Base-by-base conservation (phyloP, 768 basidiomycete genomes). In the Trametopsis cervina region DNA sequence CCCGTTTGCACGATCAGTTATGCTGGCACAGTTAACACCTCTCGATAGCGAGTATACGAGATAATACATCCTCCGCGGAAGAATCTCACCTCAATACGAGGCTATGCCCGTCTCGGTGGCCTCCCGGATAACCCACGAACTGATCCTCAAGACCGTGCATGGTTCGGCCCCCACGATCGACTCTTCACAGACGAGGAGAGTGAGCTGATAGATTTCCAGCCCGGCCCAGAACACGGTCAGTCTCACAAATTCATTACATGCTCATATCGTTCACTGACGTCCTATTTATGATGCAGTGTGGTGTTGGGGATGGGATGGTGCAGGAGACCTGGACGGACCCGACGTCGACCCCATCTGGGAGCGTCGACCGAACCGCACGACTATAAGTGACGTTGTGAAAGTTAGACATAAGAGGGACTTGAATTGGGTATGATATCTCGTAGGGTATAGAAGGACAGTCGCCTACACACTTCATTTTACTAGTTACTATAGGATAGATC, bases 291-390 rank as follows among this genome's bases (percentile, higher is more conserved):
- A n/a, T 41, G 35, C 59, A 96, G 95, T 98, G 11, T 97, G 95
- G 95, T 98, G 95, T 63, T 97, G 95, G 95, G 95, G 95, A 17
- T 99, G 95, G 95, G 95, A 99, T 59, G 95, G 95, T 12, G 95
- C 95, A 2, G 95, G 95, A 17, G 95, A 99, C 61, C 77, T 99
- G 20, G 95, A 97, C 54, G 95, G 94, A 37, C 95, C 95, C 0
- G 94, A 98, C 60, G 90, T 99, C 4, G 95, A 98, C 57, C 95
- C 95, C 4, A 87, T 99, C 46, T 99, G 95, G 95, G 95, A 97
- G 64, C 61, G 65, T 26, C 85, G 86, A 82, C 69, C 86, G 3
- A 78, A 85, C 53, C 81, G 72, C 60, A 76, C 83, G 10, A 81
- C 67, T 41, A 63, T 60, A 2, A 17, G 68, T 0, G 80, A 81